A percentile compares a stretch with the other conserved stretches of the same genome.
phyloP scores from a whole-genome alignment of 2,329 filamentous ascomycete genomes.

The Colletotrichum musae region DNA sequence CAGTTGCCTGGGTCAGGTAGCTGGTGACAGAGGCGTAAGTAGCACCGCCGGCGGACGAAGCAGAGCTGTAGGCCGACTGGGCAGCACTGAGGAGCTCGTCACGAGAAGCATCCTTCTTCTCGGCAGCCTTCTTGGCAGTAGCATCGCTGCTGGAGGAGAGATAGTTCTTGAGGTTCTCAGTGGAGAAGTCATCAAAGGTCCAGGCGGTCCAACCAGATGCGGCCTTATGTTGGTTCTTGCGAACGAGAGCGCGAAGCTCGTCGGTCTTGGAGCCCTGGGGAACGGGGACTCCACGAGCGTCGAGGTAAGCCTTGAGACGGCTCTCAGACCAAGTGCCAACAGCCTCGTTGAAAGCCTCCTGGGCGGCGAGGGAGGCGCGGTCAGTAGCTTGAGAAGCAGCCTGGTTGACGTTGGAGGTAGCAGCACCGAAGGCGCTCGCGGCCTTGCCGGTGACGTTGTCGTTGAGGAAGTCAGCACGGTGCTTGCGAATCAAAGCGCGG shows the following conservation, averaged over 20 bases:
- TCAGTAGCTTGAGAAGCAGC: conserved; percentile 83
- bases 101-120: conserved; percentile 76
- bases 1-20: conserved; percentile 77
- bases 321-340: conserved; percentile 79
- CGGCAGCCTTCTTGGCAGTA: conserved; percentile 70
- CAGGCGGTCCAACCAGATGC: conserved; percentile 78
- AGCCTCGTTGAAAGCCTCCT: conserved; percentile 77
- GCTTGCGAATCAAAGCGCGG: conserved; percentile 89
- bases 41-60: conserved; percentile 70
- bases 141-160: conserved; percentile 66
- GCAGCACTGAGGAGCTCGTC: conserved; percentile 81
- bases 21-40: conserved; percentile 79
- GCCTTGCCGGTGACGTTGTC: conserved; percentile 73
- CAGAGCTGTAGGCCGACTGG: conserved; percentile 71
- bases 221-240: conserved; percentile 80
- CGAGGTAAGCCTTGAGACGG: conserved; percentile 83
- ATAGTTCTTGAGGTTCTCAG: conserved; percentile 77
- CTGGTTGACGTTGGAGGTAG: conserved; percentile 82
- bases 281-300: conserved; percentile 82
- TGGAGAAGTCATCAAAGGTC: conserved; percentile 84
- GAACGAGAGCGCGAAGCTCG: conserved; percentile 81
- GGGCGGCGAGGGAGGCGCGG: conserved; percentile 71
- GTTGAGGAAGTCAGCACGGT: conserved; percentile 80
- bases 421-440: conserved; percentile 76
- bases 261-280: conserved; percentile 80